Conservation (phyloP, 352 stramenopile species). For the Plasmopara muralis region DNA sequence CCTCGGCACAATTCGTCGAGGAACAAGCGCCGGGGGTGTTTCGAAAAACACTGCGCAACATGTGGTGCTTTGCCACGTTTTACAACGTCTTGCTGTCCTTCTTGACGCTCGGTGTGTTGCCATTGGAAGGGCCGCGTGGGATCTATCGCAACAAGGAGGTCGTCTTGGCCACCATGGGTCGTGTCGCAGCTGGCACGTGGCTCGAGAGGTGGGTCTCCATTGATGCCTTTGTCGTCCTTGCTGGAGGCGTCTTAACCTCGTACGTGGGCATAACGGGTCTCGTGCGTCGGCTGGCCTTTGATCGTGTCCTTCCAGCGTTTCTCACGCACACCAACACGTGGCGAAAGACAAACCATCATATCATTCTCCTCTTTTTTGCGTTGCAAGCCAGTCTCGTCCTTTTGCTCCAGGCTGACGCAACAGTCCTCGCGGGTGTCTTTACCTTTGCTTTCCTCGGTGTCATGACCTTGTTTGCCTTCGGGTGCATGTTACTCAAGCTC, state of each 20-base stretch:
- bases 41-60: slow-evolving; percentile 66
- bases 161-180: slow-evolving; percentile 73
- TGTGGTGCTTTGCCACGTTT: slow-evolving; percentile 81
- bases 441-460: slow-evolving; percentile 88
- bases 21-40: slow-evolving; percentile 85
- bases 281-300: slow-evolving; percentile 71
- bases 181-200: slow-evolving; percentile 40
- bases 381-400: slow-evolving; percentile 70
- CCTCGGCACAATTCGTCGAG: slow-evolving; percentile 87
- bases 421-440: slow-evolving; percentile 85
- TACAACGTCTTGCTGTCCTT: slow-evolving; percentile 86
- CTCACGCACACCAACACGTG: slow-evolving; percentile 56
- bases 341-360: slow-evolving; percentile 81
- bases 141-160: slow-evolving; percentile 67
- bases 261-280: slow-evolving; percentile 87
- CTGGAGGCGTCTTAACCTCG: slow-evolving; percentile 79
- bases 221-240: slow-evolving; percentile 86
- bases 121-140: slow-evolving; percentile 45
- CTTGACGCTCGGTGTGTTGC: slow-evolving; percentile 74
- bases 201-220: slow-evolving; percentile 71
- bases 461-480: slow-evolving; percentile 88
- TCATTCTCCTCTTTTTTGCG: slow-evolving; percentile 76
- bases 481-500: slow-evolving; percentile 89
- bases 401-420: slow-evolving; percentile 72
- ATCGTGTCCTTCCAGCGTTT: slow-evolving; percentile 61